Evolutionary conservation across 345 rosid genomes (phyloP).

Genomic region (Populus davidiana): DNA sequence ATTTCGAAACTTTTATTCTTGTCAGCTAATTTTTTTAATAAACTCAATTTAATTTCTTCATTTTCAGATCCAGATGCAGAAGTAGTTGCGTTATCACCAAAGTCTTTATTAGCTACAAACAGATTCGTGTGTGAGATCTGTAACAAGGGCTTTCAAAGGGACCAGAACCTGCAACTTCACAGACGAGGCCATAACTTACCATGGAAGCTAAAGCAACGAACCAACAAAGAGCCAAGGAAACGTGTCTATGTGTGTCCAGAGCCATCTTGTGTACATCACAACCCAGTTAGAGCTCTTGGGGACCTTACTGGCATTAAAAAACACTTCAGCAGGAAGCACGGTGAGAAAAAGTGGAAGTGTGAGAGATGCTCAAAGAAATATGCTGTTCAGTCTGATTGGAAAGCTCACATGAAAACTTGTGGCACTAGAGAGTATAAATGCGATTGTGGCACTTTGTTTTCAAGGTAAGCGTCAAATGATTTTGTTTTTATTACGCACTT

Average conservation of each 20-base stretch:
- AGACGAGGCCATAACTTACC: slow-evolving; percentile 80
- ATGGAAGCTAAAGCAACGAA: slow-evolving; percentile 67
- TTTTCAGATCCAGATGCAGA: slow-evolving; percentile 70
- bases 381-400: slow-evolving; percentile 81
- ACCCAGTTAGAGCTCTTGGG: slow-evolving; percentile 67
- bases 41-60: background rate
- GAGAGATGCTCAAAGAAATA: slow-evolving; percentile 75
- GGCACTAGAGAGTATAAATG: slow-evolving; percentile 74
- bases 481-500: background rate
- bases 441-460: slow-evolving; percentile 73
- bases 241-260: slow-evolving; percentile 79
- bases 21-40: background rate
- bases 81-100: slow-evolving; percentile 69
- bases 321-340: slow-evolving; percentile 72
- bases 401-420: slow-evolving; percentile 80
- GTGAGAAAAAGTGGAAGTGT: slow-evolving; percentile 83
- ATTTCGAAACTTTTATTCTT: background rate
- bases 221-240: slow-evolving; percentile 49
- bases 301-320: slow-evolving; percentile 86
- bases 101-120: slow-evolving; percentile 54
- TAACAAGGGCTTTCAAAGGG: slow-evolving; percentile 73
- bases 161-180: slow-evolving; percentile 78
- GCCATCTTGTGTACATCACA: slow-evolving; percentile 62
- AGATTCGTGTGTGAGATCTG: slow-evolving; percentile 82
- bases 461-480: slow-evolving; percentile 37